Evolutionary conservation across 2,329 filamentous ascomycete genomes (phyloP).

Genomic region (Aspergillus pseudoterreus): DNA sequence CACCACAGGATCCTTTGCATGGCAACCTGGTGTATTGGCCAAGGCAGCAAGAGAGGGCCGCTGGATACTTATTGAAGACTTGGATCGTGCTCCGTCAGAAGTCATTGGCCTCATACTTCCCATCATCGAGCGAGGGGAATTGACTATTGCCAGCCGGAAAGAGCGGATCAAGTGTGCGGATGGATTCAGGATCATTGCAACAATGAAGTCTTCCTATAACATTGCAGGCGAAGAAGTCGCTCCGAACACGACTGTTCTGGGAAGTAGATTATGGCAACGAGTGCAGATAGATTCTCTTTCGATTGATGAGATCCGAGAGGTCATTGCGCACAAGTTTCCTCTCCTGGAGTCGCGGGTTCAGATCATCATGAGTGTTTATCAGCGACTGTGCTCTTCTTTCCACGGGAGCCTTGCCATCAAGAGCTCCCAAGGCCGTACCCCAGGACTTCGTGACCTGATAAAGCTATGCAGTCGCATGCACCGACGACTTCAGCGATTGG

Average conservation of each 20-base stretch:
- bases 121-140: slow-evolving; percentile 85
- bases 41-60: slow-evolving; percentile 90
- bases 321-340: slow-evolving; percentile 69
- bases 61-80: slow-evolving; percentile 96
- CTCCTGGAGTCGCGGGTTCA: slow-evolving; percentile 57
- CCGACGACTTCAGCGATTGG: slow-evolving; percentile 55
- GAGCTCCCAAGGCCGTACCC: slow-evolving; percentile 49
- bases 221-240: slow-evolving; percentile 68
- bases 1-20: slow-evolving; percentile 83
- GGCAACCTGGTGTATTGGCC: slow-evolving; percentile 88
- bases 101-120: slow-evolving; percentile 90
- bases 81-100: slow-evolving; percentile 91
- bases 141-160: slow-evolving; percentile 83
- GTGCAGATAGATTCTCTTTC: slow-evolving; percentile 66
- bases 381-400: slow-evolving; percentile 38
- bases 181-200: slow-evolving; percentile 88
- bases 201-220: slow-evolving; percentile 68
- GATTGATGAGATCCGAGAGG: slow-evolving; percentile 66
- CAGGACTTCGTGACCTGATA: slow-evolving; percentile 73
- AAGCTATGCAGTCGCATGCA: slow-evolving; percentile 85
- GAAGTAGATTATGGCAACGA: slow-evolving; percentile 78
- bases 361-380: slow-evolving; percentile 56
- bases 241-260: slow-evolving; percentile 68
- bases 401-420: slow-evolving; percentile 36
- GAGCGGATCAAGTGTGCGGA: slow-evolving; percentile 78